A percentile compares a stretch with the other conserved stretches of the same genome.
Evolutionary conservation across 2,329 filamentous ascomycete species (phyloP).

Genomic region (Cladophialophora bantiana): DNA sequence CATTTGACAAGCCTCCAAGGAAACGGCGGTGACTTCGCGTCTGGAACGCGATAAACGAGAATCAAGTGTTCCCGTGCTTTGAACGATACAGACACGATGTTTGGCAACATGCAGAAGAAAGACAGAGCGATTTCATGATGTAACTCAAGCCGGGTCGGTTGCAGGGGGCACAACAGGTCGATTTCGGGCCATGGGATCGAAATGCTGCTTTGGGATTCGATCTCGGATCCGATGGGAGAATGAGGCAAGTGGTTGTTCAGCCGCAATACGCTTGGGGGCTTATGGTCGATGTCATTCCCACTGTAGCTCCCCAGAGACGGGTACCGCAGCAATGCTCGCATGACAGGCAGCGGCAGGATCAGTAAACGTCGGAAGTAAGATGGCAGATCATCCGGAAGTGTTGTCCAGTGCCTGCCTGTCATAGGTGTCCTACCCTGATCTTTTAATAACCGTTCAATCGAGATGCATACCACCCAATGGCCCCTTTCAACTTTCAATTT

Average conservation of each 20-base stretch:
- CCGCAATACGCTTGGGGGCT: background rate
- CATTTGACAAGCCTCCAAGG: background rate
- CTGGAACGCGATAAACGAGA: background rate
- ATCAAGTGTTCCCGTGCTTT: too few relatives aligned
- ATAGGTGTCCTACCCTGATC: background rate
- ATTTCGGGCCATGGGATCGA: background rate
- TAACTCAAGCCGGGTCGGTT: background rate
- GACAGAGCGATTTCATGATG: background rate
- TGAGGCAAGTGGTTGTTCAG: background rate
- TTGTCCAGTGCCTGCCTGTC: background rate
- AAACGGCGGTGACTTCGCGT: background rate
- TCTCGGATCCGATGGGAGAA: conserved; percentile 3
- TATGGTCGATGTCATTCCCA: background rate
- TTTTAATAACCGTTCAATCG: background rate
- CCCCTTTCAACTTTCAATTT: background rate
- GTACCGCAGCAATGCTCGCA: too few relatives aligned
- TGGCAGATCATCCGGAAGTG: conserved; percentile 7
- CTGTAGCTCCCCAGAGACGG: background rate
- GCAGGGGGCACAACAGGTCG: background rate
- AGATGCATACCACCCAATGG: background rate
- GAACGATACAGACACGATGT: background rate
- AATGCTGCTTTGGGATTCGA: conserved; percentile 6
- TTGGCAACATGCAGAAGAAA: background rate
- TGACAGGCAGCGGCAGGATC: conserved; percentile 6
- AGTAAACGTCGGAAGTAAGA: conserved; percentile 17